phyloP scores from a whole-genome alignment of 192 early-diverging fungal genomes.

The Coemansia umbellata region DNA sequence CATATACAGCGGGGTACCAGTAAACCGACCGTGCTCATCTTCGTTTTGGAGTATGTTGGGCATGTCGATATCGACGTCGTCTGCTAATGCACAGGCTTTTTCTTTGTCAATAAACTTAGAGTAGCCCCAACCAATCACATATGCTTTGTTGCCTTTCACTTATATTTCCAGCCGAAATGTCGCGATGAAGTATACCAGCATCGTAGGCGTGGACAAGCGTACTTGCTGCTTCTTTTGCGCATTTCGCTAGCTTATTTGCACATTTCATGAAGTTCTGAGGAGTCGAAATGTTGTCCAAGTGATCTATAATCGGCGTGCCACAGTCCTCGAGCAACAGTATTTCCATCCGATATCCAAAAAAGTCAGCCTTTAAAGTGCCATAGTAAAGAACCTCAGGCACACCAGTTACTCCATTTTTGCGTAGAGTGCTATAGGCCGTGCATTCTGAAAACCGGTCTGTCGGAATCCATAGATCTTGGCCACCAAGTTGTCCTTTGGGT shows the following conservation, averaged over 20 bases:
- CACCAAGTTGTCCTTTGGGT: too few species aligned
- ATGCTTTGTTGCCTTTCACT: background rate
- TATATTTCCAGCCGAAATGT: constrained; percentile 23
- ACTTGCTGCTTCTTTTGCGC: too few species aligned
- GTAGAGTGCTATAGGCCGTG: constrained; percentile 5
- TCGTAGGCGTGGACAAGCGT: background rate
- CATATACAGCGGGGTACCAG: background rate
- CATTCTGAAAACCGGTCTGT: constrained; percentile 4
- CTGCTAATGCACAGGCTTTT: background rate
- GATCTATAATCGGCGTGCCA: background rate
- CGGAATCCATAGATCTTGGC: constrained; percentile 7
- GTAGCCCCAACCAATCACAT: constrained; percentile 21
- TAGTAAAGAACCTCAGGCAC: background rate
- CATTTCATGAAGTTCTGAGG: too few species aligned
- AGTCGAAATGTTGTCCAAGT: too few species aligned
- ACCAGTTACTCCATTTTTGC: background rate
- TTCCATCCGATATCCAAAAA: constrained; percentile 17
- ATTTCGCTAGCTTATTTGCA: too few species aligned
- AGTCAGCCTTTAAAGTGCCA: background rate
- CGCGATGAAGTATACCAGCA: constrained; percentile 9
- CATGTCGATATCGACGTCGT: background rate
- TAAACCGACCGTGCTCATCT: background rate
- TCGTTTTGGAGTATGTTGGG: background rate
- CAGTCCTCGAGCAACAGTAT: constrained; percentile 14
- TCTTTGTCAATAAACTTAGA: background rate